These are phyloP conservation scores for Solanum chacoense DNA, from an alignment of 305 asterid genomes.

Conservation along the genomic window DNA sequence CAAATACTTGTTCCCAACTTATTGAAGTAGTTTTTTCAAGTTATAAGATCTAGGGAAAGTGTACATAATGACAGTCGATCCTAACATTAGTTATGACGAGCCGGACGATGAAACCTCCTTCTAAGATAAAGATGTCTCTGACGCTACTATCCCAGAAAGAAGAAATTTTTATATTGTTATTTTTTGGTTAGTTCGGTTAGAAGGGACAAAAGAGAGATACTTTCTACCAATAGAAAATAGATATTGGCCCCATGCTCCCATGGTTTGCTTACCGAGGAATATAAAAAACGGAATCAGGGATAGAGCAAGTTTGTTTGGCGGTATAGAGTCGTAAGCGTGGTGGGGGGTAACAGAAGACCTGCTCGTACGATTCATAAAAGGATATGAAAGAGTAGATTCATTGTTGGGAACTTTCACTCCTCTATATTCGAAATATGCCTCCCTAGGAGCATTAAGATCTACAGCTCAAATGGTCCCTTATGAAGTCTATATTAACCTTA, in stretches of 20 bases:
- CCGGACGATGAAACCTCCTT: no score
- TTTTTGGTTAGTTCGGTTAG: background rate
- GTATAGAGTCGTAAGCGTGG: background rate
- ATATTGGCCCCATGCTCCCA: background rate
- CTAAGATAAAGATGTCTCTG: no score
- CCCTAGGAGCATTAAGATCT: background rate
- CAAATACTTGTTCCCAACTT: no score
- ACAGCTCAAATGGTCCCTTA: background rate
- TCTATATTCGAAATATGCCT: background rate
- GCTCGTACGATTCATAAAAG: background rate
- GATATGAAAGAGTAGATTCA: background rate
- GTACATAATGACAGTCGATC: no score
- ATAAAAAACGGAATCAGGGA: background rate
- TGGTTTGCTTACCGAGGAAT: background rate
- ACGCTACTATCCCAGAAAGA: no score
- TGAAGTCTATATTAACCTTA: background rate
- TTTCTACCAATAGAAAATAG: background rate
- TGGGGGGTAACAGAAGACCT: background rate
- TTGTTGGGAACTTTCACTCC: background rate
- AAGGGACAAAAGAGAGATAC: background rate
- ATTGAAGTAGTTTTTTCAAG: no score
- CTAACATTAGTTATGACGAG: no score
- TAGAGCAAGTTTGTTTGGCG: background rate
- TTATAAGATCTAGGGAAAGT: no score
- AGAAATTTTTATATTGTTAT: no score